Conservation (phyloP, 78 protist genomes). For the Tieghemostelium lacteum region DNA sequence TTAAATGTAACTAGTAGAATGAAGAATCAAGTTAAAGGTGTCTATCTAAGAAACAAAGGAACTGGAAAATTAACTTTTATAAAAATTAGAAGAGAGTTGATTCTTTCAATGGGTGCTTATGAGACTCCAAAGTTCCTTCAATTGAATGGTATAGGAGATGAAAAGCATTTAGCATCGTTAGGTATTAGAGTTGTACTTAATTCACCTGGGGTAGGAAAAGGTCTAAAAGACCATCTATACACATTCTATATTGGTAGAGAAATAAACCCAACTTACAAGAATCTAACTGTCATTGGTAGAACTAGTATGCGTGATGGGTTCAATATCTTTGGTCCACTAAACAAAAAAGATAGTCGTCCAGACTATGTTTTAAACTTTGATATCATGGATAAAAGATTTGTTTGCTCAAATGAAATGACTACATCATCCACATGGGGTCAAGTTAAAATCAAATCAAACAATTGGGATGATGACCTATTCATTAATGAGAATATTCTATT, state of each 20-base stretch:
- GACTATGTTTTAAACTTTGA: background rate
- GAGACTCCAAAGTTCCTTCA: constrained; percentile 5
- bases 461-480: background rate
- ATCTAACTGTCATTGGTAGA: background rate
- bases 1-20: background rate
- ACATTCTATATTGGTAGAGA: background rate
- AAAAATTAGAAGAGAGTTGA: background rate
- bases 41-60: background rate
- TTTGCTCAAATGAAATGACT: background rate
- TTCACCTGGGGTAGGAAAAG: background rate
- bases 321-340: background rate
- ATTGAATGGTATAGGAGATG: constrained; percentile 5
- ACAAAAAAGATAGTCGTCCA: too few relatives aligned
- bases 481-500: background rate
- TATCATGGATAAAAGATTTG: background rate
- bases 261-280: background rate
- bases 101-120: background rate
- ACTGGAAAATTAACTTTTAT: background rate
- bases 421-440: background rate
- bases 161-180: background rate
- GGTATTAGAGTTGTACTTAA: background rate
- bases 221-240: background rate
- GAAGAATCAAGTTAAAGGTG: background rate
- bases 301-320: background rate
- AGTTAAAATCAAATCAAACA: background rate